These are phyloP conservation scores for Stephanodiscus triporus DNA, from an alignment of 108 stramenopile genomes.

Conservation along the genomic window DNA sequence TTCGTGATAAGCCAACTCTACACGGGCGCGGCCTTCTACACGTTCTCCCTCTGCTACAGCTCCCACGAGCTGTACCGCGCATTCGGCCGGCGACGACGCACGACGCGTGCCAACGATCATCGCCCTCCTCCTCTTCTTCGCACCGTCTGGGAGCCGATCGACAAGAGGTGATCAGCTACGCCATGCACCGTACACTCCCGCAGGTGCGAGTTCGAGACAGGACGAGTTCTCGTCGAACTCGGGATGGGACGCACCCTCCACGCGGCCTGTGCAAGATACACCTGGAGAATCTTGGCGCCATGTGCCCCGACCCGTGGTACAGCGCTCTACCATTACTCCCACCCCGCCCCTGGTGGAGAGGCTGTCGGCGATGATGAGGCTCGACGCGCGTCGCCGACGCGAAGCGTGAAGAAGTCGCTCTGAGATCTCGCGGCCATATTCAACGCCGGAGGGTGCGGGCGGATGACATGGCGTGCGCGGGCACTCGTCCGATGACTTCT, in stretches of 20 bases:
- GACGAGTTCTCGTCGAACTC: slow-evolving; percentile 90
- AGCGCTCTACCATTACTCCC: slow-evolving; percentile 94
- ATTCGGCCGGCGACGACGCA: slow-evolving; percentile 84
- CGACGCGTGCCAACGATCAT: slow-evolving; percentile 85
- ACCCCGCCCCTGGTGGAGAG: slow-evolving; percentile 97
- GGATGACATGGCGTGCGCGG: no score
- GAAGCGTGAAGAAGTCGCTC: neutral
- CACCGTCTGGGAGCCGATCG: slow-evolving; percentile 96
- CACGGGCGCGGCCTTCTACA: slow-evolving; percentile 89
- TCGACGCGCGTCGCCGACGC: slow-evolving; percentile 56
- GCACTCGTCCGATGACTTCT: no score
- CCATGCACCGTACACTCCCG: slow-evolving; percentile 90
- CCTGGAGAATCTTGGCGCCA: slow-evolving; percentile 93
- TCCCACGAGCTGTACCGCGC: slow-evolving; percentile 82
- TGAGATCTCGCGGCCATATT: neutral
- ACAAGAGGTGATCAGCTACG: slow-evolving; percentile 90
- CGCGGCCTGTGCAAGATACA: slow-evolving; percentile 95
- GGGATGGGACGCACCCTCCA: slow-evolving; percentile 82
- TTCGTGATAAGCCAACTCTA: slow-evolving; percentile 93
- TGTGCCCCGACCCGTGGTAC: slow-evolving; percentile 92
- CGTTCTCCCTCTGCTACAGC: slow-evolving; percentile 85
- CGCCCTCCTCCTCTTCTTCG: slow-evolving; percentile 91
- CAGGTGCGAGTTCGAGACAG: slow-evolving; percentile 90
- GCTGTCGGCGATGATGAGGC: slow-evolving; percentile 90
- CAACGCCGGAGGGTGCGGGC: no score